Evolutionary conservation across 306 rosid genomes (phyloP), one percentile per base, ranked within the genome.

Genomic region (Alnus glutinosa): DNA sequence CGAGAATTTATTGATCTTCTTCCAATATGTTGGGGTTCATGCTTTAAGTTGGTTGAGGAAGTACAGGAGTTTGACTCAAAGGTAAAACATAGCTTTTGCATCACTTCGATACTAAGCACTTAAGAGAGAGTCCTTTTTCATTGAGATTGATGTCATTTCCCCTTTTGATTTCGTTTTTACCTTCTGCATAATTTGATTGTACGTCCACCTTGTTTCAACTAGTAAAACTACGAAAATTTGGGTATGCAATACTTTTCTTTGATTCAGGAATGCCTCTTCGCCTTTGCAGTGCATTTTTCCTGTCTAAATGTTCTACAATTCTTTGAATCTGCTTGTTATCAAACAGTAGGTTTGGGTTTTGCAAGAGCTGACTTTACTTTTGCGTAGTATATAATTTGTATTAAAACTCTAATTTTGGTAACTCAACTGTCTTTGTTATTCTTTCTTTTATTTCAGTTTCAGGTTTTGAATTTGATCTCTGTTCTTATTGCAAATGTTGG

Each of bases 61-160:
- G 97, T 94, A 81, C 94, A 87, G 88, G 98, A 94, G 87, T 94
- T 94, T 72, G 98, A 94, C 81, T 94, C 98, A 34, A 94, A 94
- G 98, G 98, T 94, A 88, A 83, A 59, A 52, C 49, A 23, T 76
- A 18, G 73, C 75, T 78, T 73, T 62, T 63, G 32, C 75, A 80
- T 77, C 77, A 64, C 79, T 64, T 70, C 37, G 64, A 39, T 37
- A 72, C 37, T 37, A 37, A 11, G 78, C 74, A 44, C 52, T 15
- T 52, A 44, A 49, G 73, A 48, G 2, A 74, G 66, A 23, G 0
- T 46, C 30, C 64, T 68, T 70, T 9, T 48, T 55, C 55, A 63
- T 46, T 77, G 18, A n/a, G 32, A 46, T 54, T 59, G 51, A 7
- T 74, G 30, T 51, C 0, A 0, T 23, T 23, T 19, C 30, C 61